Evolutionary conservation across 331 rosid species (phyloP).

Genomic region (Telfairia occidentalis): DNA sequence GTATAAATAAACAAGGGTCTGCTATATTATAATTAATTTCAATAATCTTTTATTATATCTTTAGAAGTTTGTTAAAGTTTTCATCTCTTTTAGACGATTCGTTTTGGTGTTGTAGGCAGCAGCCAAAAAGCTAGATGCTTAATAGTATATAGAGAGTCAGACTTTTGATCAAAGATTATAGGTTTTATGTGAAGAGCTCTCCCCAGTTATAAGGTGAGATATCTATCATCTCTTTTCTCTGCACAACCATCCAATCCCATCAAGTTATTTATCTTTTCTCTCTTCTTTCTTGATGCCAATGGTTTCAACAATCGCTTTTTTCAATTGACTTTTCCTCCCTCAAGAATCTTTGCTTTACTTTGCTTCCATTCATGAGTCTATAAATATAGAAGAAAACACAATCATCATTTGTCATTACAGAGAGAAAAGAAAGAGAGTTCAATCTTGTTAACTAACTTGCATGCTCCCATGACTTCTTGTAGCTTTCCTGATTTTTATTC

Average conservation of each 20-base stretch:
- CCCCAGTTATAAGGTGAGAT: not conserved
- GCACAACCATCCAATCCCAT: conserved; percentile 16
- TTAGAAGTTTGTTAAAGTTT: not conserved
- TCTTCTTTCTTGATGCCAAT: conserved; percentile 10
- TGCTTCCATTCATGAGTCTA: conserved; percentile 14
- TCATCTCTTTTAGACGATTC: not conserved
- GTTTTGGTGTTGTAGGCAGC: conserved; percentile 4
- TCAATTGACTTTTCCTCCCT: conserved; percentile 30
- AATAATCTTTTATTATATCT: not conserved
- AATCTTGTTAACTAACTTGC: not conserved
- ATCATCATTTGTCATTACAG: not conserved
- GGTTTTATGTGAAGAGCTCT: not conserved
- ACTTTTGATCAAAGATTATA: not conserved
- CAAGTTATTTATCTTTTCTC: not conserved
- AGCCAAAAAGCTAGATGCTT: not conserved
- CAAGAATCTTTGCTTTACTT: conserved; percentile 23
- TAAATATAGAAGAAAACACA: conserved; percentile 11
- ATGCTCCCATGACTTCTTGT: conserved; percentile 31
- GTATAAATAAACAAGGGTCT: not conserved
- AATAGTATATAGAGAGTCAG: not conserved
- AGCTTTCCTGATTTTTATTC: conserved; percentile 46
- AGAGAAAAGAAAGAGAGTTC: not conserved
- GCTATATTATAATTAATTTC: not conserved
- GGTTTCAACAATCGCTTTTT: conserved; percentile 16
- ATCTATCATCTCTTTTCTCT: conserved; percentile 10